Evolutionary conservation across 1,284 basidiomycete genomes (phyloP).

Genomic region (Microbotryum scabiosae): DNA sequence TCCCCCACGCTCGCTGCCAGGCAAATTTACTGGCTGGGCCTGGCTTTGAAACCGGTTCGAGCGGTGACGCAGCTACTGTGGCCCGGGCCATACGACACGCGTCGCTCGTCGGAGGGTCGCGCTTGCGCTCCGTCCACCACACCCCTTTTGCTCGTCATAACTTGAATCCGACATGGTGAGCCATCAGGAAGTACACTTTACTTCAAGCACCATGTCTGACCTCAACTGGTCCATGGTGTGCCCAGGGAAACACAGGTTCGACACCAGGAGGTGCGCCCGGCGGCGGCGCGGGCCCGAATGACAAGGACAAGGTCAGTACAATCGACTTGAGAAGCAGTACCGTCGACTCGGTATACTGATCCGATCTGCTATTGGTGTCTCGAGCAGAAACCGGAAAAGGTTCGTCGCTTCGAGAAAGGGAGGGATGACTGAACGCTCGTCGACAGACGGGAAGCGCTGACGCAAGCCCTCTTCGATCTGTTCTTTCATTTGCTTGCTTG

Average conservation of each 20-base stretch:
- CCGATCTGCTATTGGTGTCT: no score
- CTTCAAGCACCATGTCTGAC: no score
- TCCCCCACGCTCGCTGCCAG: no score
- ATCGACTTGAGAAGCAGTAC: background rate
- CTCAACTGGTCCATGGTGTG: background rate
- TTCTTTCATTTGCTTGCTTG: background rate
- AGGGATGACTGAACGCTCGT: slow-evolving; percentile 1
- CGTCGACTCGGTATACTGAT: background rate
- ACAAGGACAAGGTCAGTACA: slow-evolving; percentile 32
- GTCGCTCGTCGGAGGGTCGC: no score
- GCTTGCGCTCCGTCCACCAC: no score
- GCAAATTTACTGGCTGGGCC: no score
- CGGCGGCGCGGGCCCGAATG: slow-evolving; percentile 18
- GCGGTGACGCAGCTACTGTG: no score
- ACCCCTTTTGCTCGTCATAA: no score
- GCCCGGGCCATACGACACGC: no score
- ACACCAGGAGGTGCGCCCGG: slow-evolving; percentile 16
- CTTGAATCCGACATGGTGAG: no score
- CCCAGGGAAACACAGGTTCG: slow-evolving; percentile 20
- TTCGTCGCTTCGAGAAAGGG: slow-evolving; percentile 4
- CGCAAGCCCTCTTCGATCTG: slow-evolving; percentile 3
- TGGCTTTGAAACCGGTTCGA: no score
- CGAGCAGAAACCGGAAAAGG: slow-evolving; percentile 29
- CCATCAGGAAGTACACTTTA: no score
- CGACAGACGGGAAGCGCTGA: background rate